phyloP scores from a whole-genome alignment of 495 filamentous ascomycete genomes.

The Jackrogersella multiformis region DNA sequence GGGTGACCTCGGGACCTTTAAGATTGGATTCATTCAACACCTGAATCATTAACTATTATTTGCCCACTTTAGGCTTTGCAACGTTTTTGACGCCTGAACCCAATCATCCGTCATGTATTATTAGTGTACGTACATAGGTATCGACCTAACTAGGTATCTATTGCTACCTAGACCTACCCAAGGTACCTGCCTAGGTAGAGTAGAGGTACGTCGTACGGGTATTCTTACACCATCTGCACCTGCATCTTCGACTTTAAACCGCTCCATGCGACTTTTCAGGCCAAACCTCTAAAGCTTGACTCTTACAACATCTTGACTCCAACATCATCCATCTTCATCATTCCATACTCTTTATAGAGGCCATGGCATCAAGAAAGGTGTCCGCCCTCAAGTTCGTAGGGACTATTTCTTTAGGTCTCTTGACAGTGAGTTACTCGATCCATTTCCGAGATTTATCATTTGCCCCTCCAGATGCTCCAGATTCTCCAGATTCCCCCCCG shows the following conservation, averaged over 20 bases:
- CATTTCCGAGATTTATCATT: conserved; percentile 33
- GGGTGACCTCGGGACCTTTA: not conserved
- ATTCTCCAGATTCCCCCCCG: conserved; percentile 20
- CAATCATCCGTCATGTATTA: conserved; percentile 20
- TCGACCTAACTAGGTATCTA: not conserved
- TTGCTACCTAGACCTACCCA: too few species aligned
- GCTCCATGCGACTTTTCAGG: conserved; percentile 13
- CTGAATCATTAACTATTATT: conserved; percentile 23
- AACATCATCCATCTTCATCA: conserved; percentile 8
- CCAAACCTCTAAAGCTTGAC: not conserved
- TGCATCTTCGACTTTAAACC: not conserved
- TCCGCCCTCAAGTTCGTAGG: conserved; percentile 88
- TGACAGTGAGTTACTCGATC: conserved; percentile 71
- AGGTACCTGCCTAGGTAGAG: too few species aligned
- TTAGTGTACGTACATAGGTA: conserved; percentile 5
- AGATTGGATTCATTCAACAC: not conserved
- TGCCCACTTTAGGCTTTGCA: conserved; percentile 1
- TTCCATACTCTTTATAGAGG: conserved; percentile 33
- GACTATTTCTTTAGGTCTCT: conserved; percentile 82
- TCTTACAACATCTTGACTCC: conserved; percentile 8
- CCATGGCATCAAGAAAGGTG: conserved; percentile 74
- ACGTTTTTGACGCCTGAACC: conserved; percentile 18
- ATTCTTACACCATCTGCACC: not conserved
- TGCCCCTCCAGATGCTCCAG: conserved; percentile 36
- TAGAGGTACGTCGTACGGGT: not conserved